Evolutionary conservation across 306 rosid genomes (phyloP).

Genomic region (Elaeagnus macrophylla): DNA sequence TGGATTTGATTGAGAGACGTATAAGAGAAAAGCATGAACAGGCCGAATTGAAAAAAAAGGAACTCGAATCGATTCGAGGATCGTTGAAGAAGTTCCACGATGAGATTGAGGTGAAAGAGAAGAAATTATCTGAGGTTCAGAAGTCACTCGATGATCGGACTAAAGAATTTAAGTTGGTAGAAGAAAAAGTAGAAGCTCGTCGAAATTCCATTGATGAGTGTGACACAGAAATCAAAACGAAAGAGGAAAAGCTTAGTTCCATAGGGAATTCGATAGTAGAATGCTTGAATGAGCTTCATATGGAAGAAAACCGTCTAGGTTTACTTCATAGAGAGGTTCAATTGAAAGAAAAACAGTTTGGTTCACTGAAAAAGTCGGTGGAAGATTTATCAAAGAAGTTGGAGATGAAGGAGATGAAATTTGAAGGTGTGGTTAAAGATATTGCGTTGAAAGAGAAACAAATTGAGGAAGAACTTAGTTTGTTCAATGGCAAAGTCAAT

Average conservation of each 20-base stretch:
- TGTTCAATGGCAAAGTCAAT: constrained; percentile 5
- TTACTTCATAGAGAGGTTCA: neutral
- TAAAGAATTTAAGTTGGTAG: neutral
- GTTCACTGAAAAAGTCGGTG: constrained; percentile 1
- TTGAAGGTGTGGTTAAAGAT: neutral
- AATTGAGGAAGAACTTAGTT: constrained; percentile 4
- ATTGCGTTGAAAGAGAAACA: constrained; percentile 4
- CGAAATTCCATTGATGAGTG: neutral
- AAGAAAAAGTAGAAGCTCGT: neutral
- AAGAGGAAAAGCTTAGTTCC: constrained; percentile 6
- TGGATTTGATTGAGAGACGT: constrained; percentile 6
- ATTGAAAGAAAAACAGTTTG: constrained; percentile 1
- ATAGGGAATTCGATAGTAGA: neutral
- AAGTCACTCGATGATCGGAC: constrained; percentile 1
- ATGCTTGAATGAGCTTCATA: neutral
- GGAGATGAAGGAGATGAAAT: constrained; percentile 3
- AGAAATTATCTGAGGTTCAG: neutral
- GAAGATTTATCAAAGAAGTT: constrained; percentile 5
- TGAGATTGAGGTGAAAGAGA: constrained; percentile 10
- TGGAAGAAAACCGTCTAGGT: neutral
- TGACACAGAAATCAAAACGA: constrained; percentile 1
- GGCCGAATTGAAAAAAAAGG: constrained; percentile 9
- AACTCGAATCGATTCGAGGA: constrained; percentile 6
- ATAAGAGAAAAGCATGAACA: neutral
- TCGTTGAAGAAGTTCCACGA: constrained; percentile 12